Percentiles rank a stretch among this genome's conserved stretches.
These are phyloP conservation scores for Rhododendron molle DNA, from an alignment of 148 eudicot genomes.

Conservation along the genomic window DNA sequence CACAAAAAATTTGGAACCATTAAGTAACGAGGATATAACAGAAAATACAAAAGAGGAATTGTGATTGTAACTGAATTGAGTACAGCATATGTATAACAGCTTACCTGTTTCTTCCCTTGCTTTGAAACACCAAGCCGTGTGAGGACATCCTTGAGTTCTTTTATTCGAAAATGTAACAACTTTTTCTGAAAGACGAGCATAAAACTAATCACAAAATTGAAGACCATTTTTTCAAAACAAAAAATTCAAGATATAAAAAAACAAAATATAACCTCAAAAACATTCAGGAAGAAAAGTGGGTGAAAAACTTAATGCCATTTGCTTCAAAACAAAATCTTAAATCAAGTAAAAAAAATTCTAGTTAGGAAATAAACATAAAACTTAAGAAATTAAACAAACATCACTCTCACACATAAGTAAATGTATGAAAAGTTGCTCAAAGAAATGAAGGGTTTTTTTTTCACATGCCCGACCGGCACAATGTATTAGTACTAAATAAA, in stretches of 20 bases:
- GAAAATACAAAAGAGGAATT: background rate
- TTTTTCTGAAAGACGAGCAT: slow-evolving; percentile 43
- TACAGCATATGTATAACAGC: slow-evolving; percentile 1
- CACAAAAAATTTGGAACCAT: background rate
- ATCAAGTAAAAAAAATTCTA: background rate
- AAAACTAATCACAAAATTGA: background rate
- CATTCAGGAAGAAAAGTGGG: background rate
- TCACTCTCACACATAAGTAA: background rate
- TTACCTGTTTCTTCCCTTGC: slow-evolving; percentile 97
- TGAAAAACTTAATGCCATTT: background rate
- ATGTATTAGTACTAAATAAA: no score
- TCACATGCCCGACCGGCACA: no score
- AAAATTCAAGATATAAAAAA: background rate
- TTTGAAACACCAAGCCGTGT: slow-evolving; percentile 74
- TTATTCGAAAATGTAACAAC: slow-evolving; percentile 74
- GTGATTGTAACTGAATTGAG: background rate
- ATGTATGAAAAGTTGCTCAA: no score
- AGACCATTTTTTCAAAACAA: background rate
- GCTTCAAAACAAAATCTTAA: background rate
- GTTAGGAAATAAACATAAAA: background rate
- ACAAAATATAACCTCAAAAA: background rate
- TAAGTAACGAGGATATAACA: background rate
- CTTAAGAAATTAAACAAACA: no score
- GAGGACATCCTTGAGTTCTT: slow-evolving; percentile 91
- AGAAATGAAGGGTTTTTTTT: no score